A percentile compares a stretch with the other conserved stretches of the same genome.
Evolutionary conservation across 1,284 basidiomycete genomes (phyloP).

Genomic region (Puccinia triticina): DNA sequence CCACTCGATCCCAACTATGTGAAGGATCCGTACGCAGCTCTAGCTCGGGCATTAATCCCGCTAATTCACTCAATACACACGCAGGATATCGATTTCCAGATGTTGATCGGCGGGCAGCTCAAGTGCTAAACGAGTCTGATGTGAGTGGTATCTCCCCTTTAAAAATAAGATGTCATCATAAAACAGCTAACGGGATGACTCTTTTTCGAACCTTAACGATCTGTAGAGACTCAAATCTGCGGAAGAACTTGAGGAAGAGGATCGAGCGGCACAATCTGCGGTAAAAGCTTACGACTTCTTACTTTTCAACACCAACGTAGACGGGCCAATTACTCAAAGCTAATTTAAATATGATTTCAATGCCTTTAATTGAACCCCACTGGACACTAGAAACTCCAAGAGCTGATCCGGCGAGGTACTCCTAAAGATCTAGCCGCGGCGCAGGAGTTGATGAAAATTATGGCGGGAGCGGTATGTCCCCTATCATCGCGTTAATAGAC

Average conservation of each 20-base stretch:
- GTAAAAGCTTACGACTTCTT: slow-evolving; percentile 58
- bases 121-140: slow-evolving; percentile 63
- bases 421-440: slow-evolving; percentile 92
- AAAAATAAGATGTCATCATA: background rate
- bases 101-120: slow-evolving; percentile 64
- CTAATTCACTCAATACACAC: slow-evolving; percentile 10
- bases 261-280: slow-evolving; percentile 89
- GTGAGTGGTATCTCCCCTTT: slow-evolving; percentile 61
- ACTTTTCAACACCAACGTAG: background rate
- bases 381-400: slow-evolving; percentile 78
- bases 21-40: background rate
- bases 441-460: slow-evolving; percentile 95
- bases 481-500: background rate
- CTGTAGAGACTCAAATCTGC: slow-evolving; percentile 84
- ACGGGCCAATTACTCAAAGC: background rate
- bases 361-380: background rate
- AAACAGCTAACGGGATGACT: background rate
- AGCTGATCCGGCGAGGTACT: slow-evolving; percentile 92
- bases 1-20: background rate
- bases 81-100: slow-evolving; percentile 82
- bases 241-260: slow-evolving; percentile 94
- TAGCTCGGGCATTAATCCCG: background rate
- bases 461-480: slow-evolving; percentile 75
- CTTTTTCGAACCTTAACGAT: background rate
- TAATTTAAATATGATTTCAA: background rate